Percentiles rank a stretch among this genome's conserved stretches.
Conservation (phyloP, 768 basidiomycete species). For the Pleurotus pulmonarius region DNA sequence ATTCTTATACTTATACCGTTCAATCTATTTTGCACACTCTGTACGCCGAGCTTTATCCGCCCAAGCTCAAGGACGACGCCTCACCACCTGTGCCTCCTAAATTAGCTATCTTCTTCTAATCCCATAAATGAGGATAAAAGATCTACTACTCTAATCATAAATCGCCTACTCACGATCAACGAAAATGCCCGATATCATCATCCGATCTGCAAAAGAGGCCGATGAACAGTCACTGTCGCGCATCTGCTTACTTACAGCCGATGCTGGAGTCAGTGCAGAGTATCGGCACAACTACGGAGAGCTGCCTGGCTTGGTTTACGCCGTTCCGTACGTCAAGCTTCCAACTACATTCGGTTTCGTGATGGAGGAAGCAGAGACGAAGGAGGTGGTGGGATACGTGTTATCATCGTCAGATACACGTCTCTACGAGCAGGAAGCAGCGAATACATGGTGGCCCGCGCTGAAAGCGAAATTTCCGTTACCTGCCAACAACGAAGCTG, state of each 20-base stretch:
- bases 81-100: too few species aligned
- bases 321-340: conserved; percentile 70
- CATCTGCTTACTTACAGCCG: conserved; percentile 73
- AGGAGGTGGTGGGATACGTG: conserved; percentile 66
- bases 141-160: too few species aligned
- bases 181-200: conserved; percentile 34
- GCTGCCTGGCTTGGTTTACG: conserved; percentile 69
- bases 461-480: conserved; percentile 53
- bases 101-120: too few species aligned
- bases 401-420: conserved; percentile 67
- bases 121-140: too few species aligned
- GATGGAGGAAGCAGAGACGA: conserved; percentile 46
- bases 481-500: conserved; percentile 21
- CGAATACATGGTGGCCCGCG: conserved; percentile 62
- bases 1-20: background rate
- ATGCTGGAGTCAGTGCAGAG: conserved; percentile 68
- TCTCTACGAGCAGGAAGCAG: conserved; percentile 52
- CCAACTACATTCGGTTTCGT: conserved; percentile 75
- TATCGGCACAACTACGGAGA: conserved; percentile 55
- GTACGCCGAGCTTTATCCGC: background rate
- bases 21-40: background rate
- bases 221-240: conserved; percentile 59
- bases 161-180: too few species aligned
- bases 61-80: background rate
- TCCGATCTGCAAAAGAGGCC: conserved; percentile 52